Percentiles rank a stretch among this genome's conserved stretches.
Evolutionary conservation across 139 green algal species (phyloP).

Genomic region (Coelastrella sp.): DNA sequence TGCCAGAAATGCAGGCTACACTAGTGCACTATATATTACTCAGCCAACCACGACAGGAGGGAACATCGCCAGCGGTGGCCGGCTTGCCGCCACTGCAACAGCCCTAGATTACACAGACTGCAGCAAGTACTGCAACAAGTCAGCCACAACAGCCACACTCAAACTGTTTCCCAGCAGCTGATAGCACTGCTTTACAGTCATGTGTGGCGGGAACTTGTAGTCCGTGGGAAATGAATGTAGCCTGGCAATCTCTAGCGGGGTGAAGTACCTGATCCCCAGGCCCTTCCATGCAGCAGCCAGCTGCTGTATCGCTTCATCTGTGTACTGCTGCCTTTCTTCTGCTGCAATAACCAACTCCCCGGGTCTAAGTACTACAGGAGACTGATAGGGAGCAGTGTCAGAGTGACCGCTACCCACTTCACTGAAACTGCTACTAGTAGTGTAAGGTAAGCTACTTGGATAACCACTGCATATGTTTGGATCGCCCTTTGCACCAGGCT

Average conservation of each 20-base stretch:
- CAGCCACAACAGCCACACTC: conserved; percentile 72
- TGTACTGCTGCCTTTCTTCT: background rate
- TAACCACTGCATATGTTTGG: background rate
- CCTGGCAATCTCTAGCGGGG: conserved; percentile 74
- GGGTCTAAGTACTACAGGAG: background rate
- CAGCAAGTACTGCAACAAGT: conserved; percentile 68
- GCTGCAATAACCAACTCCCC: background rate
- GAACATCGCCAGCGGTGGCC: background rate
- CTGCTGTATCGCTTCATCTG: background rate
- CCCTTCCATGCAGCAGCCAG: conserved; percentile 28
- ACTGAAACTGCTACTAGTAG: background rate
- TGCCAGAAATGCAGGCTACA: too few species aligned
- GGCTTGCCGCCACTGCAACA: background rate
- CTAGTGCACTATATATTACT: too few species aligned
- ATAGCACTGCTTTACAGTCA: conserved; percentile 70
- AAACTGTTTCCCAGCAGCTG: conserved; percentile 80
- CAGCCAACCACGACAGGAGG: too few species aligned
- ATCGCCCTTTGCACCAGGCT: background rate
- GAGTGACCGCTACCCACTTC: too few species aligned
- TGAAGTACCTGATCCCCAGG: conserved; percentile 78
- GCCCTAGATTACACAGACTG: background rate
- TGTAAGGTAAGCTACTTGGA: too few species aligned
- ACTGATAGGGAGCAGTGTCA: background rate
- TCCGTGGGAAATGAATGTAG: conserved; percentile 74
- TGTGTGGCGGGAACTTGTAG: conserved; percentile 74